A percentile compares a stretch with the other conserved stretches of the same genome.
Evolutionary conservation across 805 yeast genomes (phyloP).

Genomic region (Lipomyces lipofer): DNA sequence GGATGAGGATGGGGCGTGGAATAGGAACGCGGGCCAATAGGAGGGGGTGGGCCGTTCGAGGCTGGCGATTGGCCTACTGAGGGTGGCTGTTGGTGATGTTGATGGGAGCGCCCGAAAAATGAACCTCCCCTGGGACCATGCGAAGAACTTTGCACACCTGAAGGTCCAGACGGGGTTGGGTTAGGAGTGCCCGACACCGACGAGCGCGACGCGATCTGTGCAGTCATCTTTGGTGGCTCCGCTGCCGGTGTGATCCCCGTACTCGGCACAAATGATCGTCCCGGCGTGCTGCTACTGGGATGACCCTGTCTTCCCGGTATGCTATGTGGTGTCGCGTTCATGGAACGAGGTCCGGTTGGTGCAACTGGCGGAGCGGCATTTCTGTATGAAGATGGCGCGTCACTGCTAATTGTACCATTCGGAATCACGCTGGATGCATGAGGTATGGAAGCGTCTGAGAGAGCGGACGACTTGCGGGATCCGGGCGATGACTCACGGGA

Average conservation of each 20-base stretch:
- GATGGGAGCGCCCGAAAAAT: background rate
- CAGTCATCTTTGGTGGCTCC: background rate
- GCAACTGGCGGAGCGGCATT: background rate
- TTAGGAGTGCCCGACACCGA: background rate
- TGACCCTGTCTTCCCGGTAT: too few species aligned
- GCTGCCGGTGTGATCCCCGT: too few species aligned
- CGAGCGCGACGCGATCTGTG: background rate
- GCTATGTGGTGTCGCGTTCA: background rate
- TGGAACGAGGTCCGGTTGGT: background rate
- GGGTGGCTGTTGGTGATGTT: background rate
- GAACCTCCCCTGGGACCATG: background rate
- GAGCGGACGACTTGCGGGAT: background rate
- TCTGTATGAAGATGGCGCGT: background rate
- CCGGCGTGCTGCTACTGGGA: too few species aligned
- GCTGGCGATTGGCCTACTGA: background rate
- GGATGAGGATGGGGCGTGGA: constrained; percentile 9
- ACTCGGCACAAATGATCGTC: too few species aligned
- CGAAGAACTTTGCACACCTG: background rate
- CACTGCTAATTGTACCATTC: background rate
- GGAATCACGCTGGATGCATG: background rate
- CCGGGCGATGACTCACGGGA: background rate
- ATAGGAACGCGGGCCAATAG: constrained; percentile 17
- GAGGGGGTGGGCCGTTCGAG: constrained; percentile 1
- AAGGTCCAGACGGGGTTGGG: too few species aligned
- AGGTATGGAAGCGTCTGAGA: background rate